Evolutionary conservation across 768 basidiomycete genomes (phyloP).

Genomic region (Collybiopsis confluens): DNA sequence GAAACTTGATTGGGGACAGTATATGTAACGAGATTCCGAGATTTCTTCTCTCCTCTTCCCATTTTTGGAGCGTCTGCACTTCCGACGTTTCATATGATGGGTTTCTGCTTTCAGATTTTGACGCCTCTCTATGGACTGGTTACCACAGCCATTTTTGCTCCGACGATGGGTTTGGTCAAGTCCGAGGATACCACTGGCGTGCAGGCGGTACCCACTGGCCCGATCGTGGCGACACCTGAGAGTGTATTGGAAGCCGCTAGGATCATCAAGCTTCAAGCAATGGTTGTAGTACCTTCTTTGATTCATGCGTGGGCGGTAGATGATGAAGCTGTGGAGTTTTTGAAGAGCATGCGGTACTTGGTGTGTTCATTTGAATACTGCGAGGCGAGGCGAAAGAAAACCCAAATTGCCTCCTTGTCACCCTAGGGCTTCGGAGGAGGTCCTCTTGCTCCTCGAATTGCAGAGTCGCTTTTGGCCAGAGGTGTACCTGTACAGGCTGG

Average conservation of each 20-base stretch:
- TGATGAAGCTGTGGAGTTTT: conserved; percentile 12
- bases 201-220: not conserved
- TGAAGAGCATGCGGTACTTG: conserved; percentile 15
- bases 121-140: conserved; percentile 12
- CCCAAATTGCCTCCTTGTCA: not conserved
- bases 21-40: not conserved
- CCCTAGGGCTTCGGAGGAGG: conserved; percentile 7
- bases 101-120: conserved; percentile 15
- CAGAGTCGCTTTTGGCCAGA: not conserved
- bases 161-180: too few relatives aligned
- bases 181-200: conserved; percentile 3
- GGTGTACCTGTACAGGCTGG: not conserved
- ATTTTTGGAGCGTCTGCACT: conserved; percentile 12
- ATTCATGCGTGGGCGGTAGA: conserved; percentile 19
- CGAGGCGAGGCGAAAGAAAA: not conserved
- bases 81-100: conserved; percentile 19
- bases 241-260: conserved; percentile 17
- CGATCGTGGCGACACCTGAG: conserved; percentile 17
- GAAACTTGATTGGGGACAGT: not conserved
- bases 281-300: conserved; percentile 18
- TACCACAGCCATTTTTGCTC: conserved; percentile 21
- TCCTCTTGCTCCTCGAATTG: not conserved
- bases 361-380: conserved; percentile 11
- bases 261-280: conserved; percentile 10
- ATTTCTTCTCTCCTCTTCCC: not conserved